Base-by-base conservation (phyloP, 225 moss, liverwort and hornwort species). In the Physcomitrellopsis africana region DNA sequence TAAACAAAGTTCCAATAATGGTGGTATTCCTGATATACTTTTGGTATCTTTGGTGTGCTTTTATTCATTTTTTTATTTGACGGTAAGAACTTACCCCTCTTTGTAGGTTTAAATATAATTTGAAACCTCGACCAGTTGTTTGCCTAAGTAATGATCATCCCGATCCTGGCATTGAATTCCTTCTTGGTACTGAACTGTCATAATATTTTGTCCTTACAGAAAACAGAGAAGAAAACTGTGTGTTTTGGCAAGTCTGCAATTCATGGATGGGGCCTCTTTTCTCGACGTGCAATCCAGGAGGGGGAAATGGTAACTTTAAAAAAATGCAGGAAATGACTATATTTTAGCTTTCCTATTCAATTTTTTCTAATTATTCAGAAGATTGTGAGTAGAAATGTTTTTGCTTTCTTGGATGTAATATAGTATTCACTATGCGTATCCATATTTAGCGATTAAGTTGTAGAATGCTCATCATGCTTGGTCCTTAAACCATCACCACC, bases 171-270 rank as follows among this genome's bases (percentile, higher is more conserved):
- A 46, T 65, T 77, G 45, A 24, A 18, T 41, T 51, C 23, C 81
- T 72, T 70, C 67, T 37, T 22, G 63, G 77, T 43, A 51, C 64
- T 81, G 60, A 85, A 49, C 49, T 72, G 60, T 10, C 20, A 5
- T 13, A 22, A 17, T 46, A 41, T 27, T 65, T 63, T 55, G 13
- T 57, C 9, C 65, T 59, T 56, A 49, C 90, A 99, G 99, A 72
- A 78, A 89, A 95, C 86, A n/a, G 99, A 99, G 84, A 86, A 85
- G 63, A 89, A 84, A 52, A 92, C 95, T 46, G 99, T 99, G 18
- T 89, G 90, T 65, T 99, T 99, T 74, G 99, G 99, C 67, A 93
- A 87, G 74, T 99, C 99, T 27, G 99, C 95, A 76, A 99, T 99
- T 59, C 99, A 99, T 62, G 95, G 95, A 59, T 99, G 95, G 95